Evolutionary conservation across 345 rosid species (phyloP), one percentile per base, ranked within the genome.

Genomic region (Euphorbia pulcherrima): DNA sequence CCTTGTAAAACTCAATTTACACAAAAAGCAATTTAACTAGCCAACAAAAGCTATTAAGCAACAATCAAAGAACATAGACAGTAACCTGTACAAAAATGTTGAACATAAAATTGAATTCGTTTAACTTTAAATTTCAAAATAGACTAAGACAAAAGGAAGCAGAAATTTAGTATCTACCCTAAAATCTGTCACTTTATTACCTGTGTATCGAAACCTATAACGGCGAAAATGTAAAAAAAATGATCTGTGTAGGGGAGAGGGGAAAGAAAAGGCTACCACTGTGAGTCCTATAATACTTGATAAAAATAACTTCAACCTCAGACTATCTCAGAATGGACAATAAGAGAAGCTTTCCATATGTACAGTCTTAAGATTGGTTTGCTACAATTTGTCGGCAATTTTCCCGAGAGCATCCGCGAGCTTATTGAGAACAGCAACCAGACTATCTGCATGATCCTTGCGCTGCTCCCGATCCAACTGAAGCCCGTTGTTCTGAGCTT

Each of bases 401-500:
- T 84, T 91, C 8, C 84, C 89, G 23, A 94, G 77, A 64, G 95
- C 99, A 21, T 91, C 95, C 5, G 97, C 97, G 1, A 94, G 93
- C 81, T 91, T 91, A 48, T 77, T 85, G 54, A 94, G 97, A 60
- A 88, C 99, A 56, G 82, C 78, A 64, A 94, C 88, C 71, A 94
- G 52, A 79, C 81, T 83, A 68, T 80, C 82, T 29, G 84, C 78
- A 5, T 89, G 95, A 69, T 86, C 86, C 76, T 84, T 92, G 65
- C 97, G 72, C 81, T 91, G 99, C 82, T 91, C 95, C 64, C 97
- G 73, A 68, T 89, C 97, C 80, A 86, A 73, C 68, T 75, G 86
- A 28, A 78, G 82, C 67, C 85, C 81, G 74, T 50, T 78, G 81
- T 85, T 92, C 76, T 94, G 99, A 65, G 86, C 85, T 81, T 91